Percentiles rank a stretch among this genome's conserved stretches.
Evolutionary conservation across 768 basidiomycete species (phyloP).

Genomic region (Suillus sp.): DNA sequence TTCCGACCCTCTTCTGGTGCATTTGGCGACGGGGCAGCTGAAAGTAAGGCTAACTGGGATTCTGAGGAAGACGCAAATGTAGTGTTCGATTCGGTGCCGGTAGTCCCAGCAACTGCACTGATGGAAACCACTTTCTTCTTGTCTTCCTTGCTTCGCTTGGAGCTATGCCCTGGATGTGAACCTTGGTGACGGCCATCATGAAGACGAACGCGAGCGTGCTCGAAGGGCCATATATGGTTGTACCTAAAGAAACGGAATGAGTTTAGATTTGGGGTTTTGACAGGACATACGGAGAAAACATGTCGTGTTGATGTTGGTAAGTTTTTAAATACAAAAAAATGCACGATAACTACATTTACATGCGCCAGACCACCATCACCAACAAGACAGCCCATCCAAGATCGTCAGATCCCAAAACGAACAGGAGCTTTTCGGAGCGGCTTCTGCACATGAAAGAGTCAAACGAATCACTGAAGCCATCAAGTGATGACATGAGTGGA

Average conservation of each 20-base stretch:
- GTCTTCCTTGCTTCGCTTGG: slow-evolving; percentile 20
- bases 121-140: slow-evolving; percentile 18
- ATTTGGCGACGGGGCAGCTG: neutral
- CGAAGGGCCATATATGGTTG: slow-evolving; percentile 97
- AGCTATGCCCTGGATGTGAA: slow-evolving; percentile 23
- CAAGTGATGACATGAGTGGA: neutral
- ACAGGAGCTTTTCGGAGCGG: neutral
- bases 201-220: slow-evolving; percentile 87
- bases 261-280: slow-evolving; percentile 8
- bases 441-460: neutral
- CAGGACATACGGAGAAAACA: neutral
- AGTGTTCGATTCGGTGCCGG: neutral
- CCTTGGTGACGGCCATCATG: slow-evolving; percentile 38
- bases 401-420: neutral
- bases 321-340: neutral
- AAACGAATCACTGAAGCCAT: neutral
- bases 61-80: neutral
- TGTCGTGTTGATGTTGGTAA: neutral
- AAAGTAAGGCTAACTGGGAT: neutral
- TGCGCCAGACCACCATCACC: neutral
- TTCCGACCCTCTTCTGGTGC: neutral
- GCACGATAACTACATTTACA: neutral
- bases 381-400: neutral
- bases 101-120: neutral
- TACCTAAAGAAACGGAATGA: slow-evolving; percentile 53